Conservation (phyloP, 2,329 filamentous ascomycete genomes). For the Aspergillus bombycis region DNA sequence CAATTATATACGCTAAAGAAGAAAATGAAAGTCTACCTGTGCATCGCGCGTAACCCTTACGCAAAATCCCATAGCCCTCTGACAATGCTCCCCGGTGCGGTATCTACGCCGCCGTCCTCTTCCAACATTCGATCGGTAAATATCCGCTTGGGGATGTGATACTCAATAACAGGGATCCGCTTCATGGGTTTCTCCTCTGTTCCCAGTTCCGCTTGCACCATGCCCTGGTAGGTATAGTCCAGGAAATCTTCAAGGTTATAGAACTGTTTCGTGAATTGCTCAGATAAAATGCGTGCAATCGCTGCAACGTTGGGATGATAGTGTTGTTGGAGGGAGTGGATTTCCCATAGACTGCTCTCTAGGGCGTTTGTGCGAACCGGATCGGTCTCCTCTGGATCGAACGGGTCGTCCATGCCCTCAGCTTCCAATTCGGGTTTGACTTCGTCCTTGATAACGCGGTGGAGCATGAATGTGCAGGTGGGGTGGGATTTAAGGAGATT, state of each 20-base stretch:
- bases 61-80: constrained; percentile 44
- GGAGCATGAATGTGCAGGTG: constrained; percentile 93
- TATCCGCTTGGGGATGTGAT: constrained; percentile 87
- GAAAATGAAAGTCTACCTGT: constrained; percentile 15
- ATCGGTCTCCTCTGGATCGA: constrained; percentile 73
- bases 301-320: constrained; percentile 97
- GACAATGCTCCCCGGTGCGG: constrained; percentile 39
- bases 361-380: constrained; percentile 86
- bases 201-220: constrained; percentile 78
- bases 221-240: constrained; percentile 79
- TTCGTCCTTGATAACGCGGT: constrained; percentile 68
- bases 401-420: constrained; percentile 72
- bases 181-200: constrained; percentile 71
- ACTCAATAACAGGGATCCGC: constrained; percentile 87
- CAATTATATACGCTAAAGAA: constrained; percentile 7
- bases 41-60: constrained; percentile 9
- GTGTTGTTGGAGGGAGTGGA: constrained; percentile 86
- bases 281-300: constrained; percentile 87
- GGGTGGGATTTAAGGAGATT: constrained; percentile 91
- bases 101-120: constrained; percentile 45
- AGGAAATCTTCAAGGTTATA: constrained; percentile 98
- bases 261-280: constrained; percentile 94
- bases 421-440: constrained; percentile 63
- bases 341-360: constrained; percentile 92
- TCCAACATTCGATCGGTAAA: constrained; percentile 55